A percentile compares a stretch with the other conserved stretches of the same genome.
Evolutionary conservation across 2,329 filamentous ascomycete species (phyloP).

Genomic region (Penicillium brevicompactum): DNA sequence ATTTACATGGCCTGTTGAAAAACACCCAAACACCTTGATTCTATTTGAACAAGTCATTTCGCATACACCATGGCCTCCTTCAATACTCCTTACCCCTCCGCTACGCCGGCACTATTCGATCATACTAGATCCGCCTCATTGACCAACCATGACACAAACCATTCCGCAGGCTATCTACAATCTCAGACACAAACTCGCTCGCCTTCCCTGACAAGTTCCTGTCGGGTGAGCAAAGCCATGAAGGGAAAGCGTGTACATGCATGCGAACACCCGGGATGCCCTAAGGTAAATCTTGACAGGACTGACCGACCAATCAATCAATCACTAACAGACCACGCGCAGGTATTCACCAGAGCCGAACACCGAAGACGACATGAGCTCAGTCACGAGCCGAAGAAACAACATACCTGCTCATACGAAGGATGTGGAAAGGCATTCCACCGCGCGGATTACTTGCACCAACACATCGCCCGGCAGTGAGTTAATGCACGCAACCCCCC

Average conservation of each 20-base stretch:
- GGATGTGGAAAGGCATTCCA: conserved; percentile 52
- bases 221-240: conserved; percentile 53
- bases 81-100: neutral
- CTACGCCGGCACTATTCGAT: neutral
- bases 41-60: neutral
- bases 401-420: conserved; percentile 44
- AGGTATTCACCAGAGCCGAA: conserved; percentile 54
- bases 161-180: neutral
- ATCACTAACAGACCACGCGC: neutral
- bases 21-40: neutral
- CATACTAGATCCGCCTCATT: neutral
- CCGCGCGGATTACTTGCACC: conserved; percentile 49
- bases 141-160: neutral
- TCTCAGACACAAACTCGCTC: neutral
- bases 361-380: conserved; percentile 51
- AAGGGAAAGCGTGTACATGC: conserved; percentile 54
- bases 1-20: neutral
- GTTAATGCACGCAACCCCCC: conserved; percentile 15
- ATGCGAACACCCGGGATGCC: conserved; percentile 50
- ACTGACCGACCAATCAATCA: conserved; percentile 4
- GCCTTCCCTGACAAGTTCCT: conserved; percentile 11
- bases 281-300: conserved; percentile 40
- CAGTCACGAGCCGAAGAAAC: conserved; percentile 50
- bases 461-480: conserved; percentile 54
- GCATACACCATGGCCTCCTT: neutral